Evolutionary conservation across 768 basidiomycete genomes (phyloP).

Genomic region (Phanerodontia chrysosporium): DNA sequence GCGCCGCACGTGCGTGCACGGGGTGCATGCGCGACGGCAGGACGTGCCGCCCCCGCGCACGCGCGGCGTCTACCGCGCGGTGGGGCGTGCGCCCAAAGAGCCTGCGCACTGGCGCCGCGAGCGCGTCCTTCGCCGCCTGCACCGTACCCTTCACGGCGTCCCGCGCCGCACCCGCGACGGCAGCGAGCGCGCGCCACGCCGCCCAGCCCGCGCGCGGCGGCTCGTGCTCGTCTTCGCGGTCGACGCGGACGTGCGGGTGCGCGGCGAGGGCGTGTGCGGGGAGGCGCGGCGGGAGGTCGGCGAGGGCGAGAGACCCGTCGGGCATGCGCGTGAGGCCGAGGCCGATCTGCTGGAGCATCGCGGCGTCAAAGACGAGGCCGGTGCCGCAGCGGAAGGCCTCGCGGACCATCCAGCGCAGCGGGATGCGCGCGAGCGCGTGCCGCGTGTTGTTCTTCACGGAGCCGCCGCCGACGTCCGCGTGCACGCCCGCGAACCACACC

Average conservation of each 20-base stretch:
- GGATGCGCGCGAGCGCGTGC: conserved; percentile 25
- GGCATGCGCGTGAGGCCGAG: conserved; percentile 1
- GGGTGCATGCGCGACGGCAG: background rate
- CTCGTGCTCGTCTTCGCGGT: background rate
- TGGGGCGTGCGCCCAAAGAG: background rate
- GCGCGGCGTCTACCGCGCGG: background rate
- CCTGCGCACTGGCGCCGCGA: background rate
- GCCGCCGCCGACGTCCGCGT: conserved; percentile 33
- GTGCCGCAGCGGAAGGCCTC: conserved; percentile 23
- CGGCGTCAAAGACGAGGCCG: conserved; percentile 27
- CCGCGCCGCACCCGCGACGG: no score
- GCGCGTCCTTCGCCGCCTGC: background rate
- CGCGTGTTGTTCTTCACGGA: conserved; percentile 20
- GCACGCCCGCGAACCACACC: conserved; percentile 61
- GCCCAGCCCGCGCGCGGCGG: background rate
- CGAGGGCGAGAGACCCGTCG: background rate
- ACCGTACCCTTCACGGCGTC: no score
- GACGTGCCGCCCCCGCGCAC: background rate
- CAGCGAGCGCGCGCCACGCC: no score
- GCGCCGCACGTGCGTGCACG: background rate
- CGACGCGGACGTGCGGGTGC: background rate
- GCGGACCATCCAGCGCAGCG: conserved; percentile 33
- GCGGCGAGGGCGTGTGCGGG: background rate
- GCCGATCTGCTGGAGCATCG: conserved; percentile 18
- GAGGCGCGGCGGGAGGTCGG: background rate